phyloP scores from a whole-genome alignment of 352 stramenopile species.

The Salisapilia sapeloensis region DNA sequence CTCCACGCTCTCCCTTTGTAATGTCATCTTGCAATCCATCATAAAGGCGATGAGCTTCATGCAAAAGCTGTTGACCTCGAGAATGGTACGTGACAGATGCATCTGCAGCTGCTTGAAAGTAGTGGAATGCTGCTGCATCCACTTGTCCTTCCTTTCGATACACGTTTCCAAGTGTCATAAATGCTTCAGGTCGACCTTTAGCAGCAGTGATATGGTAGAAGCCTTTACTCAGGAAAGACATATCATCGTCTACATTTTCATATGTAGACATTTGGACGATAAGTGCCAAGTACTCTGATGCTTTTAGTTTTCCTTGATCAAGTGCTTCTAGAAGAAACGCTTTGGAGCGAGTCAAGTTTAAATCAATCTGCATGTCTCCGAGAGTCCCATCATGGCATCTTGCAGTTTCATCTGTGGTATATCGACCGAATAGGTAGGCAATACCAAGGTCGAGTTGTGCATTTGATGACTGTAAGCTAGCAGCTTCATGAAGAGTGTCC shows the following conservation, averaged over 20 bases:
- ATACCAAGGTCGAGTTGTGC: slow-evolving; percentile 12
- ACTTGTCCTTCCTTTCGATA: slow-evolving; percentile 10
- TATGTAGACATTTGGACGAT: neutral
- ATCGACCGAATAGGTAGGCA: slow-evolving; percentile 15
- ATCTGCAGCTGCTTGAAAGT: slow-evolving; percentile 24
- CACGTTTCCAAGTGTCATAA: slow-evolving; percentile 27
- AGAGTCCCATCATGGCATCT: too few relatives aligned
- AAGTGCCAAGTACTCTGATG: too few relatives aligned
- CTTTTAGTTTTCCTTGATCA: too few relatives aligned
- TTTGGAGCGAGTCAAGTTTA: too few relatives aligned
- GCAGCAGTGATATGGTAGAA: slow-evolving; percentile 31
- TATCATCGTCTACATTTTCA: neutral
- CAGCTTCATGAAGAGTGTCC: slow-evolving; percentile 15
- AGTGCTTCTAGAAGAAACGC: too few relatives aligned
- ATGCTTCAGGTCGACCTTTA: slow-evolving; percentile 20
- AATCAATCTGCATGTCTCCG: too few relatives aligned
- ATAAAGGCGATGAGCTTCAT: slow-evolving; percentile 62
- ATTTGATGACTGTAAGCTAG: slow-evolving; percentile 7
- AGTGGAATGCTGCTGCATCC: slow-evolving; percentile 42
- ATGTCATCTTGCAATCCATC: slow-evolving; percentile 29
- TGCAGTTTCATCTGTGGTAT: neutral
- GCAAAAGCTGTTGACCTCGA: slow-evolving; percentile 52
- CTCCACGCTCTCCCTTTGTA: slow-evolving; percentile 34
- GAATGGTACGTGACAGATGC: slow-evolving; percentile 36
- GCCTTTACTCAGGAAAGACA: slow-evolving; percentile 6